Base-by-base conservation (phyloP, 2,329 filamentous ascomycete genomes). In the Taxawa tesnikishii region DNA sequence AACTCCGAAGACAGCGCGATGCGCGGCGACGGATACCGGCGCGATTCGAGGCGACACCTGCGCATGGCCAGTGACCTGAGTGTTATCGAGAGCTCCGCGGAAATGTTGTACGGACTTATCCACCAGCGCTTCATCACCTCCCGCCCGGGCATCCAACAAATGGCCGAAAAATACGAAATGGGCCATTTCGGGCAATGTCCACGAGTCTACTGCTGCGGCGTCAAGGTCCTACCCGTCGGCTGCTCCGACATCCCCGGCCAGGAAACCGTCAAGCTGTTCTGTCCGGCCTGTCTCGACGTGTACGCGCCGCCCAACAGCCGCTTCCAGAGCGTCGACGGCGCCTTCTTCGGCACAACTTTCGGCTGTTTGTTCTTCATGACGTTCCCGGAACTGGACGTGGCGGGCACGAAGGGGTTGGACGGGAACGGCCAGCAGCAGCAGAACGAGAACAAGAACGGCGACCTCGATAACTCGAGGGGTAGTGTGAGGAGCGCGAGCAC, bases 111-210 rank as follows among this genome's bases (percentile, higher is more conserved):
- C 61, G 90, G 90, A 25, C 73, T 98, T 38, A 98, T 98, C 57
- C 90, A 98, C 62, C 90, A 96, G 58, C 81, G 90, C 36, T 98
- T 94, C 60, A 96, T 98, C 61, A 96, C 87, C 50, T 94, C 87
- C 15, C 74, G 90, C 37, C 84, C 83, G 3, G 90, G 90, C 32
- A 96, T 98, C 49, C 88, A 96, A 60, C 87, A 94, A 56, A 98
- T 98, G 90, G 84, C 87, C 41, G 90, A 98, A 59, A 98, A 98
- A 59, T 98, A 96, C 65, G 88, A 96, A 58, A 70, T 93, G 29
- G 82, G 87, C 39, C 88, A 98, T 62, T 98, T 98, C 53, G 90
- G 90, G 32, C 78, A 80, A 45, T 98, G 90, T 56, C 90, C 90
- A n/a, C 75, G 90, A 38, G 92, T 88, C 37, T 77, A 88, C 59